Conservation (phyloP, 176 grass and related monocot species). For the Pontederia crassipes region DNA sequence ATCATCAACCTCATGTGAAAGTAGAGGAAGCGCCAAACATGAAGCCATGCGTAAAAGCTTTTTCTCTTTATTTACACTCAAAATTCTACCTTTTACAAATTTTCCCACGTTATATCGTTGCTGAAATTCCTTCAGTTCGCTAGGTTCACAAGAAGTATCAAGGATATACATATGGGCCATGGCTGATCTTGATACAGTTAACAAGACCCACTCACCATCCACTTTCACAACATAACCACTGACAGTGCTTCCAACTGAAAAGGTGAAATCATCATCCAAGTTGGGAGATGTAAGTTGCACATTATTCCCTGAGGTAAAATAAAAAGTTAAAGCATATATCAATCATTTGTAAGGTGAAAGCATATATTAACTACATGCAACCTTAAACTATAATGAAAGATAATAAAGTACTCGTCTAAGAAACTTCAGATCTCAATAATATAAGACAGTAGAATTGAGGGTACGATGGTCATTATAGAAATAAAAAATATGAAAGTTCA, state of each 20-base stretch:
- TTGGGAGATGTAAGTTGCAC: background rate
- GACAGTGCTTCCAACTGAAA: slow-evolving; percentile 34
- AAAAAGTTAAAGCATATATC: background rate
- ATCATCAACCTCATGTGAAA: slow-evolving; percentile 15
- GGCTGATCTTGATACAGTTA: slow-evolving; percentile 67
- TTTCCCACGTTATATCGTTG: slow-evolving; percentile 56
- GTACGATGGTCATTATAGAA: no score
- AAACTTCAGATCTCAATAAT: no score
- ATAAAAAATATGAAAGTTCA: no score
- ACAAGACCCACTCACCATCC: slow-evolving; percentile 72
- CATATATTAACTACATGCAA: no score
- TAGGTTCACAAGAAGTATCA: slow-evolving; percentile 72
- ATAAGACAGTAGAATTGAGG: no score
- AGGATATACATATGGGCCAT: slow-evolving; percentile 83
- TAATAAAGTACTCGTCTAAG: no score
- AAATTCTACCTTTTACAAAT: slow-evolving; percentile 46
- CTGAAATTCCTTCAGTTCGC: slow-evolving; percentile 62
- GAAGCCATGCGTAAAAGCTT: slow-evolving; percentile 58
- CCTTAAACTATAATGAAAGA: no score
- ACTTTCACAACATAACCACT: slow-evolving; percentile 75
- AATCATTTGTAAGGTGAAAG: background rate
- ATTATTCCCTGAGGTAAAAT: background rate
- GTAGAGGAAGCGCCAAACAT: background rate
- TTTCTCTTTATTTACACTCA: slow-evolving; percentile 64
- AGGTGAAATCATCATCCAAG: slow-evolving; percentile 21